phyloP scores from a whole-genome alignment of 352 stramenopile species.

The Blastocystis hominis region DNA sequence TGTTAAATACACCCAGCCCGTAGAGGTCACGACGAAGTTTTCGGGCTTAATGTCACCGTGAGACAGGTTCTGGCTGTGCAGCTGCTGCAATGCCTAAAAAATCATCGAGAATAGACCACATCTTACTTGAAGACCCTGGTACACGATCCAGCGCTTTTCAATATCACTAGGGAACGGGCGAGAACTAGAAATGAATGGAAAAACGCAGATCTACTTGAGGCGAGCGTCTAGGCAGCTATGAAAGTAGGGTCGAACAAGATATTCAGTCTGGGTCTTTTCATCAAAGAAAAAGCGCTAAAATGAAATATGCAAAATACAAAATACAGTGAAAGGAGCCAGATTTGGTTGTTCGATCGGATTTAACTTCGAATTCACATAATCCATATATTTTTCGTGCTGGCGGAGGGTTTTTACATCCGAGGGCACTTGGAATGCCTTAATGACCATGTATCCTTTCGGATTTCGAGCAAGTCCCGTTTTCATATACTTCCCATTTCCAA shows the following conservation, averaged over 20 bases:
- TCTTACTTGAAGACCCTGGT: conserved; percentile 71
- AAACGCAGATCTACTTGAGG: background rate
- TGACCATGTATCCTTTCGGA: conserved; percentile 10
- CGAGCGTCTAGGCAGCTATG: background rate
- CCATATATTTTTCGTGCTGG: conserved; percentile 39
- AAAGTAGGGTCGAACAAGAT: conserved; percentile 42
- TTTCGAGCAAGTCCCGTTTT: conserved; percentile 15
- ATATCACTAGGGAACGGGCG: conserved; percentile 83
- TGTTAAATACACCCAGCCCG: conserved; percentile 88
- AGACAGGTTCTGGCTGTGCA: conserved; percentile 79
- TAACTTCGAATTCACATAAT: conserved; percentile 43
- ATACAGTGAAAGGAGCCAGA: conserved; percentile 39
- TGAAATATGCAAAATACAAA: background rate
- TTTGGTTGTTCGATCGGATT: conserved; percentile 52
- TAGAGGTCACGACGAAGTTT: conserved; percentile 92
- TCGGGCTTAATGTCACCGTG: conserved; percentile 94
- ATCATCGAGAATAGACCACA: background rate
- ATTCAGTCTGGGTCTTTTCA: background rate
- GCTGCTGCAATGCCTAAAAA: conserved; percentile 79
- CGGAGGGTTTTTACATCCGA: background rate
- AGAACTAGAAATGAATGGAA: conserved; percentile 56
- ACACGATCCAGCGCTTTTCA: conserved; percentile 92
- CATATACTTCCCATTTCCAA: conserved; percentile 50
- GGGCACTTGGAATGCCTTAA: conserved; percentile 31
- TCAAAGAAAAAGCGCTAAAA: conserved; percentile 33